Percentiles rank a stretch among this genome's conserved stretches.
phyloP scores from a whole-genome alignment of 805 yeast genomes.

The Metschnikowia orientalis region DNA sequence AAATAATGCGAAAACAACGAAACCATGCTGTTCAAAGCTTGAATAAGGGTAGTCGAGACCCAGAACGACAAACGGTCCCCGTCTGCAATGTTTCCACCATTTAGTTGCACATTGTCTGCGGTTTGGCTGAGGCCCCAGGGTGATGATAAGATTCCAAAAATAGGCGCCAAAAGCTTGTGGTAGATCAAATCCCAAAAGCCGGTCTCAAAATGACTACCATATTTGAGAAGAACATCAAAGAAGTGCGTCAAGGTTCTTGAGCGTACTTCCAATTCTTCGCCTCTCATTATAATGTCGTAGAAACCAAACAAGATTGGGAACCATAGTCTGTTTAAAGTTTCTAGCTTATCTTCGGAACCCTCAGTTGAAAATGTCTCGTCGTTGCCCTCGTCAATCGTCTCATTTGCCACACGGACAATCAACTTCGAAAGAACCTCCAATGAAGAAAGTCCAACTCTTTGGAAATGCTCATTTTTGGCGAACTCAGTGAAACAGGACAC shows the following conservation, averaged over 20 bases:
- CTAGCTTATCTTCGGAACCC: conserved; percentile 10
- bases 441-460: conserved; percentile 74
- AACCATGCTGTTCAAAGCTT: conserved; percentile 86
- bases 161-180: conserved; percentile 78
- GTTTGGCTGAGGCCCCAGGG: conserved; percentile 66
- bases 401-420: conserved; percentile 53
- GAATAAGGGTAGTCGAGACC: conserved; percentile 94
- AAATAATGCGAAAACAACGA: conserved; percentile 80
- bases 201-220: conserved; percentile 71
- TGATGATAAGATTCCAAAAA: conserved; percentile 72
- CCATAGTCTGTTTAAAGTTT: conserved; percentile 60
- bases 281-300: conserved; percentile 86
- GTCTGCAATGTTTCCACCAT: conserved; percentile 21
- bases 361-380: conserved; percentile 5
- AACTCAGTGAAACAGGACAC: conserved; percentile 74
- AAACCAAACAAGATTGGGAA: conserved; percentile 82
- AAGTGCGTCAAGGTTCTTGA: conserved; percentile 78
- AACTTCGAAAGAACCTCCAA: conserved; percentile 66
- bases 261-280: conserved; percentile 91
- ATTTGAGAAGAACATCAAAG: conserved; percentile 74
- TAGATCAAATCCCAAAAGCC: conserved; percentile 83
- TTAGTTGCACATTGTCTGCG: conserved; percentile 32
- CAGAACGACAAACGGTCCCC: conserved; percentile 91
- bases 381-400: conserved; percentile 25
- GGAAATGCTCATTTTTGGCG: conserved; percentile 80